Conservation (phyloP, 768 basidiomycete genomes). For the Obba rivulosa region DNA sequence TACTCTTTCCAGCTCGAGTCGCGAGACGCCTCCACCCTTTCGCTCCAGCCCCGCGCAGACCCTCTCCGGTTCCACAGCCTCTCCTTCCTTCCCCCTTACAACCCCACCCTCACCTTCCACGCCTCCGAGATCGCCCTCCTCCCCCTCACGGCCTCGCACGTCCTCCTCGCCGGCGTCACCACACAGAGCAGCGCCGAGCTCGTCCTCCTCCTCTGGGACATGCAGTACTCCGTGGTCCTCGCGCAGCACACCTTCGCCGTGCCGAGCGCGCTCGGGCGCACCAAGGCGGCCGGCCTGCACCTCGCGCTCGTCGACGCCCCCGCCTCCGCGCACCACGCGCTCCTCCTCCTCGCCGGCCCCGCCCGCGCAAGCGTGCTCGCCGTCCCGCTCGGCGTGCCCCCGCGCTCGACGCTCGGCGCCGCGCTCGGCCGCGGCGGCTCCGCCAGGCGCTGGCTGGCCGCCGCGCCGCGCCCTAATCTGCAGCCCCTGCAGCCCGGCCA, state of each 20-base stretch:
- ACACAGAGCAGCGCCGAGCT: slow-evolving; percentile 15
- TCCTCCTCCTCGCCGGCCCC: slow-evolving; percentile 16
- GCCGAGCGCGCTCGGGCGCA: slow-evolving; percentile 19
- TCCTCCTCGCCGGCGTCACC: slow-evolving; percentile 22
- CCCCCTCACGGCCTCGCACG: slow-evolving; percentile 25
- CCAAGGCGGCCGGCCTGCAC: slow-evolving; percentile 13
- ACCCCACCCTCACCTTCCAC: slow-evolving; percentile 1
- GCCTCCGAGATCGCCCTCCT: slow-evolving; percentile 18
- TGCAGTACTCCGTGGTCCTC: slow-evolving; percentile 28
- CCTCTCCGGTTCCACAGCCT: slow-evolving; percentile 16
- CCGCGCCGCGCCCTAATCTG: background rate
- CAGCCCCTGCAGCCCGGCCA: slow-evolving; percentile 14
- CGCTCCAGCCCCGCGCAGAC: slow-evolving; percentile 9
- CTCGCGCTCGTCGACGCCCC: slow-evolving; percentile 11
- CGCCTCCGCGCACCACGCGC: background rate
- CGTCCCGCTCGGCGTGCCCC: slow-evolving; percentile 50
- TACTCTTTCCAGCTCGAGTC: slow-evolving; percentile 11
- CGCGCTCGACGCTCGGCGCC: slow-evolving; percentile 54
- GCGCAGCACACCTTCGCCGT: slow-evolving; percentile 21
- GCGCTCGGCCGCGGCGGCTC: slow-evolving; percentile 51
- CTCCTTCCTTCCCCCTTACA: slow-evolving; percentile 13
- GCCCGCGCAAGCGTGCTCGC: slow-evolving; percentile 49
- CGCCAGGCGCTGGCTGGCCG: slow-evolving; percentile 42
- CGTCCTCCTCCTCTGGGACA: slow-evolving; percentile 27
- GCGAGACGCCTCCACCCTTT: slow-evolving; percentile 3